Evolutionary conservation across 805 yeast species (phyloP).

Genomic region (Candida suzukii): DNA sequence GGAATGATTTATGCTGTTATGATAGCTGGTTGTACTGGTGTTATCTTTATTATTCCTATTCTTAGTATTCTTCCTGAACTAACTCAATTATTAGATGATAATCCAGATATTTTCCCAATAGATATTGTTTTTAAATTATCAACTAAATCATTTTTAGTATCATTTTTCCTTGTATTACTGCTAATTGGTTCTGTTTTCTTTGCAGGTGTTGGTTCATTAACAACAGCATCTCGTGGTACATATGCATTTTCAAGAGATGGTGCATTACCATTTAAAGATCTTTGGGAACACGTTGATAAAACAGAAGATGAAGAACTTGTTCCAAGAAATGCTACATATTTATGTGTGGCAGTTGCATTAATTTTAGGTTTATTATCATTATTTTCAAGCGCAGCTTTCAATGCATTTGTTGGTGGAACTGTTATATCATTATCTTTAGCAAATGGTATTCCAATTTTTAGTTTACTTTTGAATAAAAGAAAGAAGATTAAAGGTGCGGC

Average conservation of each 20-base stretch:
- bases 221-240: slow-evolving; percentile 78
- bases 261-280: slow-evolving; percentile 58
- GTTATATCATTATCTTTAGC: slow-evolving; percentile 71
- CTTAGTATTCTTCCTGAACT: slow-evolving; percentile 67
- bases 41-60: slow-evolving; percentile 66
- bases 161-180: slow-evolving; percentile 59
- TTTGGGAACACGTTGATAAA: slow-evolving; percentile 61
- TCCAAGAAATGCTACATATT: slow-evolving; percentile 62
- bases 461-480: slow-evolving; percentile 54
- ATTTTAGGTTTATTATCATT: slow-evolving; percentile 58
- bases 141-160: slow-evolving; percentile 60
- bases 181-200: slow-evolving; percentile 65
- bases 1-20: slow-evolving; percentile 63
- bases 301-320: slow-evolving; percentile 47
- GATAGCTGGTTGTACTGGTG: slow-evolving; percentile 61
- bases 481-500: slow-evolving; percentile 60
- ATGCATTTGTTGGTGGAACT: slow-evolving; percentile 79
- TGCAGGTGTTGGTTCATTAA: slow-evolving; percentile 73
- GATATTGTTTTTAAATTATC: slow-evolving; percentile 68
- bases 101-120: slow-evolving; percentile 69
- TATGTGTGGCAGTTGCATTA: slow-evolving; percentile 57
- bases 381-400: slow-evolving; percentile 67
- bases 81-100: slow-evolving; percentile 44
- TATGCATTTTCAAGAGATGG: slow-evolving; percentile 80
- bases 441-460: slow-evolving; percentile 66